A percentile compares a stretch with the other conserved stretches of the same genome.
Conservation (phyloP, 306 rosid genomes). For the Astragalus membranaceus region DNA sequence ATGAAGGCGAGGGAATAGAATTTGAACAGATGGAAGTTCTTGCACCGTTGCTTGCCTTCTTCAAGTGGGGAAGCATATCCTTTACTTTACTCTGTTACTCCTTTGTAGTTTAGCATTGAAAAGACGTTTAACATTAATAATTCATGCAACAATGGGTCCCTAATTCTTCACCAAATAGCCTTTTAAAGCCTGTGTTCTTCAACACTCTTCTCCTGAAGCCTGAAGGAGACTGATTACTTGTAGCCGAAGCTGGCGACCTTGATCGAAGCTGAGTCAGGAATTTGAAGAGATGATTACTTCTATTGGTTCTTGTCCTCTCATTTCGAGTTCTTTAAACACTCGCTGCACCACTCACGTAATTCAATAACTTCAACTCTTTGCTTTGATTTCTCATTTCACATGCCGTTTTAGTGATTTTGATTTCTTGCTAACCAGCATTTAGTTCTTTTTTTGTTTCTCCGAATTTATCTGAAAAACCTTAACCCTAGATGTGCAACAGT, state of each 20-base stretch:
- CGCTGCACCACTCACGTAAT: background rate
- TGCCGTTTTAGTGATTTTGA: background rate
- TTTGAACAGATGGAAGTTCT: constrained; percentile 12
- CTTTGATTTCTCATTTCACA: background rate
- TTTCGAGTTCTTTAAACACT: constrained; percentile 18
- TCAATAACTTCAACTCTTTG: background rate
- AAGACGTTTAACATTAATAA: background rate
- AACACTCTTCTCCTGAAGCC: background rate
- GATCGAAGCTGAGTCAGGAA: background rate
- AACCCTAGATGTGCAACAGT: constrained; percentile 12
- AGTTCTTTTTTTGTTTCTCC: background rate
- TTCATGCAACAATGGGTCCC: constrained; percentile 25
- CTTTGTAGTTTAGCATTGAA: background rate
- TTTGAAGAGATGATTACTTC: constrained; percentile 29
- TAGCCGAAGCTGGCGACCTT: background rate
- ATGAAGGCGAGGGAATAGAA: background rate
- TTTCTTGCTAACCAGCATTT: background rate
- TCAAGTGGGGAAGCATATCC: constrained; percentile 32
- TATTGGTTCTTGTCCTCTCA: constrained; percentile 17
- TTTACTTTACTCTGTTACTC: constrained; percentile 10
- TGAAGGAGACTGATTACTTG: background rate
- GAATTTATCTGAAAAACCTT: background rate
- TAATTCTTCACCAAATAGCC: background rate
- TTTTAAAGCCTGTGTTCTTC: background rate
- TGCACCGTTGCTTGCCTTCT: constrained; percentile 15